phyloP scores from a whole-genome alignment of 371 early-diverging fungal species.

The Mucor irregularis region DNA sequence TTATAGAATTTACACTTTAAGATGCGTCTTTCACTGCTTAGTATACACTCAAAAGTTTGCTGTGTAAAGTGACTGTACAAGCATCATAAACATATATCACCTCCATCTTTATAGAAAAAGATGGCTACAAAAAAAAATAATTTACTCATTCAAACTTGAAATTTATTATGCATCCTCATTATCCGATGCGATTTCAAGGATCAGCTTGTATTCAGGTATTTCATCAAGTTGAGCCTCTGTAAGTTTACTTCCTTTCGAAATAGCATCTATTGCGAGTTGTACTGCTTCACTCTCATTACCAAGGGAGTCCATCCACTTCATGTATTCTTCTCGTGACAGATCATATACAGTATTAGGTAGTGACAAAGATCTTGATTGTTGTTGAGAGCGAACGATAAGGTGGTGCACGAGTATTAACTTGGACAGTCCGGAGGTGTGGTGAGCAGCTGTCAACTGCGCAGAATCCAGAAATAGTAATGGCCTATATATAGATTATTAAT shows the following conservation, averaged over 20 bases:
- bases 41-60: no score
- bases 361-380: slow-evolving; percentile 41
- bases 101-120: no score
- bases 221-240: slow-evolving; percentile 22
- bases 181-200: slow-evolving; percentile 26
- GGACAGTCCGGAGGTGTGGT: slow-evolving; percentile 52
- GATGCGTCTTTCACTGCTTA: no score
- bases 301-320: slow-evolving; percentile 62
- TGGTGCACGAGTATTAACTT: slow-evolving; percentile 56
- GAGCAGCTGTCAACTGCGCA: slow-evolving; percentile 51
- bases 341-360: slow-evolving; percentile 54
- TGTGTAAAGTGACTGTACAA: no score
- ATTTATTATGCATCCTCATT: neutral
- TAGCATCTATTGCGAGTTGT: slow-evolving; percentile 33
- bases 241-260: slow-evolving; percentile 32
- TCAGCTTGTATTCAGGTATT: slow-evolving; percentile 35
- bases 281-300: slow-evolving; percentile 42
- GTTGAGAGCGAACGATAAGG: slow-evolving; percentile 57
- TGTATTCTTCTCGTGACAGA: slow-evolving; percentile 60
- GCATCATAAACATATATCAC: no score
- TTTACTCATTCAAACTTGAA: no score
- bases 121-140: no score
- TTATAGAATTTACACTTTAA: no score
- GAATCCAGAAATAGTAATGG: slow-evolving; percentile 62
- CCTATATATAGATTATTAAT: slow-evolving; percentile 14